Percentiles rank a stretch among this genome's conserved stretches.
These are phyloP conservation scores for Aspergillus haitiensis DNA, from an alignment of 495 filamentous ascomycete species.

Conservation along the genomic window DNA sequence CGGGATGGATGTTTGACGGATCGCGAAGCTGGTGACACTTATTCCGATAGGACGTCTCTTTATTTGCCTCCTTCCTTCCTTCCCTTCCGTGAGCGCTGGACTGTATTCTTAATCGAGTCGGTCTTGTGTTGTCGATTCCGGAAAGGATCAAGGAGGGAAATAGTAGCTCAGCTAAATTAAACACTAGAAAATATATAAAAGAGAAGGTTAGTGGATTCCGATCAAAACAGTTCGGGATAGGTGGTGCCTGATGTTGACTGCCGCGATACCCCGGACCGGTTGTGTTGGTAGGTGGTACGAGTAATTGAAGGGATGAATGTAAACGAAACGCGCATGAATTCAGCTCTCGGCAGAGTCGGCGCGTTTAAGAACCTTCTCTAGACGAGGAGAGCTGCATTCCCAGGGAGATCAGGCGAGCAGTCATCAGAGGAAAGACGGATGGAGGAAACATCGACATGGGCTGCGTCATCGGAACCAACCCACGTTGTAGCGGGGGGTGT, in stretches of 20 bases:
- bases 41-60: neutral
- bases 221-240: too few relatives aligned
- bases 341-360: neutral
- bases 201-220: too few relatives aligned
- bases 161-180: too few relatives aligned
- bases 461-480: constrained; percentile 27
- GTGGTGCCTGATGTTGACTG: too few relatives aligned
- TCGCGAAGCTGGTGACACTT: neutral
- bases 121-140: too few relatives aligned
- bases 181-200: too few relatives aligned
- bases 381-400: constrained; percentile 4
- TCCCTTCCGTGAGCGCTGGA: neutral
- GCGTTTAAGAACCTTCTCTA: neutral
- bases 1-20: neutral
- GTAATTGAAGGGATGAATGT: neutral
- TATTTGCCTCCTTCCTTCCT: neutral
- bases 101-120: neutral
- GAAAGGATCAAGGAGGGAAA: too few relatives aligned
- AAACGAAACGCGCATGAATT: neutral
- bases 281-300: neutral
- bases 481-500: constrained; percentile 10
- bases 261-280: too few relatives aligned
- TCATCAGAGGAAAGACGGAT: neutral
- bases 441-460: constrained; percentile 3
- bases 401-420: constrained; percentile 4